Percentiles rank a stretch among this genome's conserved stretches.
phyloP scores from a whole-genome alignment of 148 eudicot genomes.

The Chenopodium berlandieri region DNA sequence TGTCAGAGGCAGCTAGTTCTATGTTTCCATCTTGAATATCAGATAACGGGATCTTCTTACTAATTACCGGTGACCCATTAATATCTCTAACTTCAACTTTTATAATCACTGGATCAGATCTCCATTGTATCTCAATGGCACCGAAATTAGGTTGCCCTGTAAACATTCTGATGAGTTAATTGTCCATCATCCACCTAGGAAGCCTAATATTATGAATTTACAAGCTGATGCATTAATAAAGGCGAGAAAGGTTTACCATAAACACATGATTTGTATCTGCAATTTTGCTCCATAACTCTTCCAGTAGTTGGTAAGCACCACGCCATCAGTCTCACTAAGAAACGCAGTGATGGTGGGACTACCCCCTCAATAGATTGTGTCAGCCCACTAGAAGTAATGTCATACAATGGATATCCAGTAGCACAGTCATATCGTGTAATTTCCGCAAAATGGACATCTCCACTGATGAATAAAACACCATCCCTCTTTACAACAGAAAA shows the following conservation, averaged over 20 bases:
- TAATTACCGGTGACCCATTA: conserved; percentile 45
- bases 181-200: neutral
- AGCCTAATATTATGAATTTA: neutral
- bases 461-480: conserved; percentile 63
- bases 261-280: conserved; percentile 65
- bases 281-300: conserved; percentile 46
- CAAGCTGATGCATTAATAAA: neutral
- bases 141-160: conserved; percentile 68
- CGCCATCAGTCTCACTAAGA: conserved; percentile 50
- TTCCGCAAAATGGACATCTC: conserved; percentile 81
- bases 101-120: conserved; percentile 42
- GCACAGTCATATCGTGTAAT: conserved; percentile 61
- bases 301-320: conserved; percentile 54
- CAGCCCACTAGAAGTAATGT: conserved; percentile 70
- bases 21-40: conserved; percentile 37
- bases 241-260: conserved; percentile 41
- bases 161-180: neutral
- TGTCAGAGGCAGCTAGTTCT: conserved; percentile 13
- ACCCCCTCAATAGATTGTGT: conserved; percentile 66
- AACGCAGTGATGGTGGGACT: conserved; percentile 44
- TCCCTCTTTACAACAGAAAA: conserved; percentile 40
- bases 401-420: conserved; percentile 62
- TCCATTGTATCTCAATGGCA: conserved; percentile 63
- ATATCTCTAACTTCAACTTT: conserved; percentile 55
- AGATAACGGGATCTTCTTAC: conserved; percentile 41